Evolutionary conservation across 108 stramenopile genomes (phyloP).

Genomic region (Skeletonema grethae): DNA sequence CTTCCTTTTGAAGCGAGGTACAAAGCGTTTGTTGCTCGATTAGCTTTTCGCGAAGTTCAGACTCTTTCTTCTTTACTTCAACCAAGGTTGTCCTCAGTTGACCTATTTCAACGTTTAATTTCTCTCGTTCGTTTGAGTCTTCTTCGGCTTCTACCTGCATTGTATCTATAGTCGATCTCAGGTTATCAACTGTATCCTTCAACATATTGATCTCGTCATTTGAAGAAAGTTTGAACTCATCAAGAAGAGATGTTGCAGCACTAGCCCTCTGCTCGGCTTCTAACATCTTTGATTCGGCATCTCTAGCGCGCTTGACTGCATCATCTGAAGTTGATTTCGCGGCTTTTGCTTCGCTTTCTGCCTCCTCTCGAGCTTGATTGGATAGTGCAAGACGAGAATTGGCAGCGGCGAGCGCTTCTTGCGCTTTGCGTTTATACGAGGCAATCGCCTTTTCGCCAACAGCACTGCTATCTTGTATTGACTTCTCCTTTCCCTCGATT

Average conservation of each 20-base stretch:
- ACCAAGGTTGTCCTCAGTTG: constrained; percentile 16
- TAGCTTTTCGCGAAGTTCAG: constrained; percentile 36
- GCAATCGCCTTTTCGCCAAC: constrained; percentile 71
- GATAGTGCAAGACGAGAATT: constrained; percentile 80
- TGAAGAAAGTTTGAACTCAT: constrained; percentile 19
- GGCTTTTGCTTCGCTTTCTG: constrained; percentile 79
- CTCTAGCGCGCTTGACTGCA: constrained; percentile 65
- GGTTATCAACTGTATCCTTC: constrained; percentile 36
- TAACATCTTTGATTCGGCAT: constrained; percentile 61
- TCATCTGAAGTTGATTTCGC: constrained; percentile 72
- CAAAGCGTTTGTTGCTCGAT: constrained; percentile 32
- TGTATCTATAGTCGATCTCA: constrained; percentile 29
- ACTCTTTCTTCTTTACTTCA: constrained; percentile 26
- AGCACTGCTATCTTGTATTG: constrained; percentile 50
- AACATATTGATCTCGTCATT: constrained; percentile 46
- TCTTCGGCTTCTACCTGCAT: constrained; percentile 32
- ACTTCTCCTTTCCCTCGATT: constrained; percentile 42
- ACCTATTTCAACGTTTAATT: constrained; percentile 41
- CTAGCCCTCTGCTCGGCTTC: constrained; percentile 61
- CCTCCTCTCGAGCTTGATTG: constrained; percentile 85
- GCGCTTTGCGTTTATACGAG: constrained; percentile 87
- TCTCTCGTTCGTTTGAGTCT: constrained; percentile 27
- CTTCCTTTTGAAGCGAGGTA: constrained; percentile 38
- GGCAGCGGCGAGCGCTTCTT: constrained; percentile 72
- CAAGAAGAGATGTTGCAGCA: constrained; percentile 12